phyloP scores from a whole-genome alignment of 225 moss, liverwort and hornwort genomes.

The Bryoerythrophyllum caledonicum region DNA sequence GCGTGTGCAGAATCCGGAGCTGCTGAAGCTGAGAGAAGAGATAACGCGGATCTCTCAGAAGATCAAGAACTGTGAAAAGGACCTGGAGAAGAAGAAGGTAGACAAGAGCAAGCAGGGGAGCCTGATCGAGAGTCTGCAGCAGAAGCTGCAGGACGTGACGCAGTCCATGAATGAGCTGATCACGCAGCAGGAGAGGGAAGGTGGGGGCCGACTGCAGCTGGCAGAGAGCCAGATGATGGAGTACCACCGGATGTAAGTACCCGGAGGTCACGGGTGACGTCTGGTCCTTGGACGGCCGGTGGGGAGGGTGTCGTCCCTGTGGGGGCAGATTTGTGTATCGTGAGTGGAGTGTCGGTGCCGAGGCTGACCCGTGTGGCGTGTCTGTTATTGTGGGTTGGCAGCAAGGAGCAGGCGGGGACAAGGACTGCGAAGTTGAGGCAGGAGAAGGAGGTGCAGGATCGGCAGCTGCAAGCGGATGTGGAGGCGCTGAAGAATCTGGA shows the following conservation, averaged over 20 bases:
- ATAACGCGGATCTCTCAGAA: slow-evolving; percentile 84
- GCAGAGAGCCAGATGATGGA: slow-evolving; percentile 88
- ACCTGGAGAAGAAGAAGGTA: slow-evolving; percentile 89
- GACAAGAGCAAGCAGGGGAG: slow-evolving; percentile 91
- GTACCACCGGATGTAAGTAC: slow-evolving; percentile 90
- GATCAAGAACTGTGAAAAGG: slow-evolving; percentile 85
- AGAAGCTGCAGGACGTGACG: slow-evolving; percentile 76
- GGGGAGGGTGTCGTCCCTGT: slow-evolving; percentile 4
- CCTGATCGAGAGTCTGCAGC: slow-evolving; percentile 80
- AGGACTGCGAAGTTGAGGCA: slow-evolving; percentile 87
- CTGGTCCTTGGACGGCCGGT: not conserved
- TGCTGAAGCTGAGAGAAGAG: slow-evolving; percentile 92
- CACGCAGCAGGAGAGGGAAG: slow-evolving; percentile 77
- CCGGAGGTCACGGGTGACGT: not conserved
- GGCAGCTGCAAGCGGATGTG: slow-evolving; percentile 87
- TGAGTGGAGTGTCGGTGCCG: slow-evolving; percentile 1
- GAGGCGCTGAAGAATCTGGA: slow-evolving; percentile 91
- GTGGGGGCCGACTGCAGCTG: slow-evolving; percentile 80
- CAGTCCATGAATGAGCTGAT: slow-evolving; percentile 80
- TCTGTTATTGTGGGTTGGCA: slow-evolving; percentile 33
- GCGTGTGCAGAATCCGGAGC: slow-evolving; percentile 74
- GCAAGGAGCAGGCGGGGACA: slow-evolving; percentile 94
- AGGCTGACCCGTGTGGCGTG: not conserved
- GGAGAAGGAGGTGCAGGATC: slow-evolving; percentile 91
- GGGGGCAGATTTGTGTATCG: not conserved